Evolutionary conservation across 1,284 basidiomycete species (phyloP), one percentile per base, ranked within the genome.

Genomic region (Cutaneotrichosporon cyanovorans): DNA sequence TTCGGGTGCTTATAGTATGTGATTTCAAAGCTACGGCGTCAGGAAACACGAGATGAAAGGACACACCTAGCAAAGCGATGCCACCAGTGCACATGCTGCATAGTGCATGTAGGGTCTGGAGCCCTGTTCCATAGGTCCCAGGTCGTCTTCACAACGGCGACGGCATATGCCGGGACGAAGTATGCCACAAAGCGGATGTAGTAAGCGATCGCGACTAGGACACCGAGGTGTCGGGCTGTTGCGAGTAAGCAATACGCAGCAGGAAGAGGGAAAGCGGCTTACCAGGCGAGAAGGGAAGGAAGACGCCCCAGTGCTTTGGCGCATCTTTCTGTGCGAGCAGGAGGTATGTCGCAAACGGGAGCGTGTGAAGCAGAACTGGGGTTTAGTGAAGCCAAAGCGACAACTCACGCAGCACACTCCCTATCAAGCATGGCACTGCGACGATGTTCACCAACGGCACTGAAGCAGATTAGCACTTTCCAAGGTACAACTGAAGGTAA

Each of bases 251-350:
- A n/a, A 28, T 12, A 8, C 18, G 32, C 18, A 45, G 44, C 40
- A 31, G 18, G n/a, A n/a, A 25, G 12, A 18, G 32, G 25, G 22
- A 34, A 7, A 21, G 15, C 2, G 28, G 18, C 59, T 25, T 38
- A 61, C 59, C 50, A 21, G 57, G 59, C 35, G 53, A 53, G 23
- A 59, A 48, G 8, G 57, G 57, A 16, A 61, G 52, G 46, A 61
- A 61, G 35, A 57, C 37, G 40, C 45, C 42, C 5, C 45, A 41
- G 19, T 57, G 50, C 22, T 49, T 42, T 20, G 59, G 59, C 32
- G 53, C 48, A 37, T 59, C 53, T 22, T 49, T 51, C 49, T 61
- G 59, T 20, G 57, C 57, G 40, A 61, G 53, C 5, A 56, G 44
- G 28, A 61, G 53, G 38, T 61, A 61, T 11, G 55, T 46, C 16